Conservation (phyloP, 1,284 basidiomycete genomes). For the Mycosarcoma mackinlayi region DNA sequence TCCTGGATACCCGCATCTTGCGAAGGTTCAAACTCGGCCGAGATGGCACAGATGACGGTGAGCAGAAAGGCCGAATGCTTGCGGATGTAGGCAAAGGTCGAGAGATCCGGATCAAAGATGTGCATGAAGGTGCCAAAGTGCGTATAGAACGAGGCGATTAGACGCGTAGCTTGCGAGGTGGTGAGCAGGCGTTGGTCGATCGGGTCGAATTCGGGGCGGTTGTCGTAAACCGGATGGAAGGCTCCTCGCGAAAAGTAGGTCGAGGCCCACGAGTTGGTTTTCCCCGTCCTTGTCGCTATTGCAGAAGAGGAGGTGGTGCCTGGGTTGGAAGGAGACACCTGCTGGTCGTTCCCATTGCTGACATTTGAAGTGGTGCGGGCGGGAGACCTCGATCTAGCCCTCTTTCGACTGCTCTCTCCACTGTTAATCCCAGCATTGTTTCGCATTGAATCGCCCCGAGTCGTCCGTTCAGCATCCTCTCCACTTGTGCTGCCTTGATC, state of each 20-base stretch:
- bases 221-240: conserved; percentile 53
- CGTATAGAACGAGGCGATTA: conserved; percentile 34
- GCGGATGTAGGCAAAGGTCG: conserved; percentile 44
- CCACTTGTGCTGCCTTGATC: not conserved
- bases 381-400: conserved; percentile 8
- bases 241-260: conserved; percentile 50
- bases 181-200: conserved; percentile 38
- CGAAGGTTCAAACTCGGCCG: conserved; percentile 30
- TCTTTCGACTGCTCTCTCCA: conserved; percentile 6
- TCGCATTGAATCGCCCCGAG: not conserved
- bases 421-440: no score
- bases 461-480: not conserved
- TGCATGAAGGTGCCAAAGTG: conserved; percentile 43
- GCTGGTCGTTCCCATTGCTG: no score
- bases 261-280: conserved; percentile 17
- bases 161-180: conserved; percentile 14
- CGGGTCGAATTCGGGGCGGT: conserved; percentile 36
- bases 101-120: conserved; percentile 49
- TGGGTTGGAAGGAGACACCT: not conserved
- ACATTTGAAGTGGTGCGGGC: not conserved
- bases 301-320: not conserved
- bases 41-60: conserved; percentile 37
- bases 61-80: conserved; percentile 47
- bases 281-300: not conserved
- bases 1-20: not conserved